These are phyloP conservation scores for Elaeagnus macrophylla DNA, from an alignment of 306 rosid genomes.

Conservation along the genomic window DNA sequence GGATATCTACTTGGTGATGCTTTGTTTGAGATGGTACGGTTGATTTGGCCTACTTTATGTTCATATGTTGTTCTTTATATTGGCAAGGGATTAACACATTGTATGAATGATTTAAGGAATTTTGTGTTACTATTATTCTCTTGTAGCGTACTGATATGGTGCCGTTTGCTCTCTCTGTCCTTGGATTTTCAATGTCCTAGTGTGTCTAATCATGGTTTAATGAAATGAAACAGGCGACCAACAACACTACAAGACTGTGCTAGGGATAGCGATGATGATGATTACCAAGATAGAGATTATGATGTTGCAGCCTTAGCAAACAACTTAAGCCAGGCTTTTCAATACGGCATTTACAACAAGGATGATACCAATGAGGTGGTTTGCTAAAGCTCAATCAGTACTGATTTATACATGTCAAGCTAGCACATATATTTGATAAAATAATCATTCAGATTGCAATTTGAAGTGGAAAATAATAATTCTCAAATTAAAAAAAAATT, in stretches of 20 bases:
- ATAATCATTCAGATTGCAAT: too few species aligned
- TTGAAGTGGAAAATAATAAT: too few species aligned
- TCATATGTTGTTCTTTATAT: too few species aligned
- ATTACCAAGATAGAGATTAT: constrained; percentile 89
- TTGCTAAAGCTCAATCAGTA: constrained; percentile 1
- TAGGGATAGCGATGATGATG: constrained; percentile 96
- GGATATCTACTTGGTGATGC: too few species aligned
- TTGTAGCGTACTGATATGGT: too few species aligned
- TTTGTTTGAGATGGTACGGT: too few species aligned
- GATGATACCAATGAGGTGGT: constrained; percentile 84
- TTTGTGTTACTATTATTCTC: too few species aligned
- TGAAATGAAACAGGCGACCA: constrained; percentile 69
- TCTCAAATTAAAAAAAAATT: too few species aligned
- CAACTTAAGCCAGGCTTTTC: constrained; percentile 92
- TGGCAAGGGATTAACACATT: too few species aligned
- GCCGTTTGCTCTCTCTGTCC: not conserved
- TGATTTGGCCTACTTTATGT: too few species aligned
- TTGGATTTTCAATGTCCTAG: constrained; percentile 4
- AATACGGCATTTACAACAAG: constrained; percentile 79
- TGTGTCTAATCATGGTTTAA: constrained; percentile 5
- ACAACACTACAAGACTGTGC: constrained; percentile 78
- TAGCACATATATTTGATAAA: not conserved
- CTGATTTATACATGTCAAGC: not conserved
- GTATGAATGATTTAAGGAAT: too few species aligned
- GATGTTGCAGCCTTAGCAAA: constrained; percentile 97